Percentiles rank a stretch among this genome's conserved stretches.
phyloP scores from a whole-genome alignment of 192 early-diverging fungal species.

The Spizellomyces punctatus region DNA sequence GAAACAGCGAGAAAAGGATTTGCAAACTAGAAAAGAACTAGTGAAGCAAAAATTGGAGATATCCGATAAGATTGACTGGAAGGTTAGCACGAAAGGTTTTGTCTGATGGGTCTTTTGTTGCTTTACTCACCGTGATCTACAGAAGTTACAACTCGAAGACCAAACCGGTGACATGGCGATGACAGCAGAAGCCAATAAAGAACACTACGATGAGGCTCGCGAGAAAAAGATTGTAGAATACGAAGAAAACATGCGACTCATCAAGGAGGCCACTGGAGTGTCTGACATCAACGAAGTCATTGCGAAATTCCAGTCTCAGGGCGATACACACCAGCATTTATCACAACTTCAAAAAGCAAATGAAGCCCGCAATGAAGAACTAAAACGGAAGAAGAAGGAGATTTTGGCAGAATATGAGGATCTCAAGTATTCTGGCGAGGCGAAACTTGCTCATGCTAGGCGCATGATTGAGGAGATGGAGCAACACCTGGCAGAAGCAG shows the following conservation, averaged over 20 bases:
- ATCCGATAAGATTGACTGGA: slow-evolving; percentile 55
- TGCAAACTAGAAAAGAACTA: slow-evolving; percentile 53
- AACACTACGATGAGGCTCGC: slow-evolving; percentile 58
- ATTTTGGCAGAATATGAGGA: slow-evolving; percentile 53
- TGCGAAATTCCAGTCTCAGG: slow-evolving; percentile 63
- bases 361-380: slow-evolving; percentile 50
- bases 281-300: slow-evolving; percentile 62
- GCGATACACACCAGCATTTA: slow-evolving; percentile 61
- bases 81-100: slow-evolving; percentile 34
- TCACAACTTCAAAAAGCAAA: slow-evolving; percentile 47
- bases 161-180: slow-evolving; percentile 32
- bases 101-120: slow-evolving; percentile 8
- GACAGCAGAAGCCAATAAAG: slow-evolving; percentile 37
- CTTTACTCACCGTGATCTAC: slow-evolving; percentile 1
- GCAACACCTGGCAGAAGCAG: slow-evolving; percentile 45
- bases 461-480: slow-evolving; percentile 56
- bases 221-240: slow-evolving; percentile 58
- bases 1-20: slow-evolving; percentile 60
- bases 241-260: slow-evolving; percentile 63
- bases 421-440: slow-evolving; percentile 50
- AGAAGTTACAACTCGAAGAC: slow-evolving; percentile 53
- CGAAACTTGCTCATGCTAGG: slow-evolving; percentile 40
- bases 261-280: slow-evolving; percentile 67
- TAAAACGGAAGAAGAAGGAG: slow-evolving; percentile 48
- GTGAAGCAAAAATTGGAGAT: slow-evolving; percentile 65